Evolutionary conservation across 768 basidiomycete species (phyloP).

Genomic region (Mycena epipterygia): DNA sequence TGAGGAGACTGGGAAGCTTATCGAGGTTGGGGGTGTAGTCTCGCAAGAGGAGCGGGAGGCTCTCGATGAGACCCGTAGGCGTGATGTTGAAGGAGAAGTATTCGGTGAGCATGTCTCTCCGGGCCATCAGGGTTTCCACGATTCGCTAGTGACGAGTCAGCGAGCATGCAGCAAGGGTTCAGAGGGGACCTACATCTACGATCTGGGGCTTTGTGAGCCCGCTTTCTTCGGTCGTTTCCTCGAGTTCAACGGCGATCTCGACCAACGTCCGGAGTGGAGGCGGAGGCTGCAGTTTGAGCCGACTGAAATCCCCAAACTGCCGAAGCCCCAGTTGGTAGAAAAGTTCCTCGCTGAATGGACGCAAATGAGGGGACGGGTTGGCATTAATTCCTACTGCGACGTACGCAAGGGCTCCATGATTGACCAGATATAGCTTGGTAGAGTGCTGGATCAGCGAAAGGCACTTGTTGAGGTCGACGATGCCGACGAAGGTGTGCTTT

Average conservation of each 20-base stretch:
- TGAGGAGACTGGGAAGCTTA: slow-evolving; percentile 89
- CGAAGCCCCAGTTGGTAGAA: slow-evolving; percentile 95
- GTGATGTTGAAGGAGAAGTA: slow-evolving; percentile 89
- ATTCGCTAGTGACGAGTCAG: slow-evolving; percentile 65
- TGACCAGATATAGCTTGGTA: slow-evolving; percentile 91
- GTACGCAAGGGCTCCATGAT: slow-evolving; percentile 87
- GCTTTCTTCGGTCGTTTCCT: slow-evolving; percentile 67
- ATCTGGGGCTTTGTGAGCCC: slow-evolving; percentile 73
- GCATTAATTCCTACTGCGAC: slow-evolving; percentile 45
- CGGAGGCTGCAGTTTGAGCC: slow-evolving; percentile 86
- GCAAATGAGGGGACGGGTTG: neutral
- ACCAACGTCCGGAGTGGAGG: slow-evolving; percentile 80
- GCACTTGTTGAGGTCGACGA: slow-evolving; percentile 82
- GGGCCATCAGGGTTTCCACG: slow-evolving; percentile 65
- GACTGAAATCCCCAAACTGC: slow-evolving; percentile 89
- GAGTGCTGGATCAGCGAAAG: slow-evolving; percentile 89
- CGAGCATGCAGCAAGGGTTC: neutral
- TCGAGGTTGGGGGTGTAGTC: slow-evolving; percentile 94
- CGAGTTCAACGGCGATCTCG: slow-evolving; percentile 82
- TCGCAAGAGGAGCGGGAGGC: slow-evolving; percentile 84
- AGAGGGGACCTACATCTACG: slow-evolving; percentile 68
- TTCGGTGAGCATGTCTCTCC: slow-evolving; percentile 89
- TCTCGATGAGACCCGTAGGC: slow-evolving; percentile 75
- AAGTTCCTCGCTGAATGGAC: slow-evolving; percentile 79
- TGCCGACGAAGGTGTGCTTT: slow-evolving; percentile 93